Evolutionary conservation across 2,329 filamentous ascomycete species (phyloP), one percentile per base, ranked within the genome.

Genomic region (Alternaria sp.): DNA sequence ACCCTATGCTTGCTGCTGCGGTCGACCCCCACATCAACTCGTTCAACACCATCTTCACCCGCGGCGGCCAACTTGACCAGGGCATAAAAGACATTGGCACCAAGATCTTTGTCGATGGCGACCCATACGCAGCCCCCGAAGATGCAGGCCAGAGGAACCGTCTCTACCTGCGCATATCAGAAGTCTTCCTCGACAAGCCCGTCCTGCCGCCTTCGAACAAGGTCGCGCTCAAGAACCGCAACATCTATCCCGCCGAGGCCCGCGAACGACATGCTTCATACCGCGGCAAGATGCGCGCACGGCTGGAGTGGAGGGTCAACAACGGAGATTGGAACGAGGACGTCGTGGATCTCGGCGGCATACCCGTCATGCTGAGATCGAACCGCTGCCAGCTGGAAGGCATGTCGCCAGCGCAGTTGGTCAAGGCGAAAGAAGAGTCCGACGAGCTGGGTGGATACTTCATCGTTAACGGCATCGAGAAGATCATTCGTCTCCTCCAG

Each of bases 391-490:
- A 99, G 77, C 87, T 99, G 25, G 90, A 97, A 79, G 91, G 91
- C 66, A 90, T 94, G 73, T 90, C 93, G 6, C 96, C 96, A 0
- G 90, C 90, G 11, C 86, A 91, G 73, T 86, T 99, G 15, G 93
- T 98, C 28, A 86, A 91, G 67, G 89, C 89, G 64, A 97, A 97
- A 79, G 96, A 99, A 82, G 96, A 99, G 81, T 92, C 94, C 0
- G 96, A 99, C 81, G 96, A 99, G 81, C 83, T 98, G 30, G 96
- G 96, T 40, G 96, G 96, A 47, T 99, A 98, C 80, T 99, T 98
- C 77, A 89, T 99, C 73, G 92, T 99, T 74, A 99, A 99, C 79
- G 96, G 60, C 2, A 62, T 54, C 13, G 60, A 62, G 30, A 62
- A 62, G 12, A 62, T 62, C 8, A 62, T 62, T 25, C 60, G 60